A percentile compares a stretch with the other conserved stretches of the same genome.
Conservation (phyloP, 306 rosid species). For the Pterocarpus macrocarpus region DNA sequence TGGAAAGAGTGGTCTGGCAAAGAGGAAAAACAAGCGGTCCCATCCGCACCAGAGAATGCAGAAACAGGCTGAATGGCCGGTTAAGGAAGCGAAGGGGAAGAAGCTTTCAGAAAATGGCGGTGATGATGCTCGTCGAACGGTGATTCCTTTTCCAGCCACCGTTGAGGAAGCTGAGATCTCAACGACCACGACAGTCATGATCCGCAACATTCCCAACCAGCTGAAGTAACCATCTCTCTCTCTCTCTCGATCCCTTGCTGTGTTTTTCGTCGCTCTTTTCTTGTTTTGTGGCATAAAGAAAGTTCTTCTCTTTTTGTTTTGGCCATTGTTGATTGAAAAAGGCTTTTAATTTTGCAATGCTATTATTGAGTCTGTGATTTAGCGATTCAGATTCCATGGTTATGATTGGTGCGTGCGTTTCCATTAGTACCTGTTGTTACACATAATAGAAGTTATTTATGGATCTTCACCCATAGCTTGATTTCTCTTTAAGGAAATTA, state of each 20-base stretch:
- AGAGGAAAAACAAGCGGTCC: too few species aligned
- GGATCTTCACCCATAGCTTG: too few species aligned
- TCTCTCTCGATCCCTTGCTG: neutral
- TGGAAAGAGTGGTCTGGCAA: too few species aligned
- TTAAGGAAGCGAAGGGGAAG: neutral
- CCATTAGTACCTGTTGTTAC: too few species aligned
- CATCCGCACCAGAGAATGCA: neutral
- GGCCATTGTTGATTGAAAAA: neutral
- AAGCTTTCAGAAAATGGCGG: neutral
- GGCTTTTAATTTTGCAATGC: neutral
- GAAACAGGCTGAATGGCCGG: neutral
- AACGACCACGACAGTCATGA: conserved; percentile 39
- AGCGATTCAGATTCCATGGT: neutral
- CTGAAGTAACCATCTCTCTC: neutral
- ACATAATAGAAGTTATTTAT: too few species aligned
- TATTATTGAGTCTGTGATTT: neutral
- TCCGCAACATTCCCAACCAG: conserved; percentile 45
- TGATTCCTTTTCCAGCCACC: conserved; percentile 22
- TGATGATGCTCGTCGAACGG: neutral
- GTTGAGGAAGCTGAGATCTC: conserved; percentile 5
- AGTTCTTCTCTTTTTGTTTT: neutral
- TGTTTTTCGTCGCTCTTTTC: neutral
- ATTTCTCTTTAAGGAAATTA: too few species aligned
- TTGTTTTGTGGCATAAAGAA: neutral
- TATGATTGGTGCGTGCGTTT: too few species aligned